These are phyloP conservation scores for Podospora comata DNA, from an alignment of 495 filamentous ascomycete genomes.

Conservation along the genomic window DNA sequence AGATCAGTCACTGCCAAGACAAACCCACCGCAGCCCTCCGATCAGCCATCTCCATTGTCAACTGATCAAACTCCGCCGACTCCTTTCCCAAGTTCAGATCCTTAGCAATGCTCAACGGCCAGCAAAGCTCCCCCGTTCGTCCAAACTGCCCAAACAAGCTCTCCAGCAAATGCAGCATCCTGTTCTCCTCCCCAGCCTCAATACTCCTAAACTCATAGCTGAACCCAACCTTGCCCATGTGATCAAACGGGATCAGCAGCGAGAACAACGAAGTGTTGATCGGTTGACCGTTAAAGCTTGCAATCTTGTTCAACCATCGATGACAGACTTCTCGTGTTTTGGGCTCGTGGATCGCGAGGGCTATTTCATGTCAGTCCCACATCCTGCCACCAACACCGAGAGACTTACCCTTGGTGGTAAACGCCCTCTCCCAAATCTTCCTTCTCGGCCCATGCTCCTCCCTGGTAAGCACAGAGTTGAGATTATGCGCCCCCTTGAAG, in stretches of 20 bases:
- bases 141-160: conserved; percentile 20
- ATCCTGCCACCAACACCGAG: not conserved
- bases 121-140: conserved; percentile 19
- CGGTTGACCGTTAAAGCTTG: conserved; percentile 1
- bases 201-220: conserved; percentile 16
- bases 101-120: conserved; percentile 20
- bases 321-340: conserved; percentile 73
- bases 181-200: conserved; percentile 17
- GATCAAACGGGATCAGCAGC: conserved; percentile 24
- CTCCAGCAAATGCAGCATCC: conserved; percentile 25
- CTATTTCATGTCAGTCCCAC: conserved; percentile 32
- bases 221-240: conserved; percentile 28
- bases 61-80: conserved; percentile 18
- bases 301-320: conserved; percentile 46
- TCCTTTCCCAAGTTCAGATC: conserved; percentile 9
- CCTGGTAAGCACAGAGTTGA: conserved; percentile 25
- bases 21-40: conserved; percentile 16
- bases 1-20: not conserved
- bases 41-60: conserved; percentile 18
- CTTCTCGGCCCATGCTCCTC: conserved; percentile 26
- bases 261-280: conserved; percentile 26
- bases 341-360: conserved; percentile 67
- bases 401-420: conserved; percentile 19
- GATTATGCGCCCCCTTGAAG: conserved; percentile 23
- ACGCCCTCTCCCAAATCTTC: conserved; percentile 25